Evolutionary conservation across 306 rosid genomes (phyloP).

Genomic region (Alnus glutinosa): DNA sequence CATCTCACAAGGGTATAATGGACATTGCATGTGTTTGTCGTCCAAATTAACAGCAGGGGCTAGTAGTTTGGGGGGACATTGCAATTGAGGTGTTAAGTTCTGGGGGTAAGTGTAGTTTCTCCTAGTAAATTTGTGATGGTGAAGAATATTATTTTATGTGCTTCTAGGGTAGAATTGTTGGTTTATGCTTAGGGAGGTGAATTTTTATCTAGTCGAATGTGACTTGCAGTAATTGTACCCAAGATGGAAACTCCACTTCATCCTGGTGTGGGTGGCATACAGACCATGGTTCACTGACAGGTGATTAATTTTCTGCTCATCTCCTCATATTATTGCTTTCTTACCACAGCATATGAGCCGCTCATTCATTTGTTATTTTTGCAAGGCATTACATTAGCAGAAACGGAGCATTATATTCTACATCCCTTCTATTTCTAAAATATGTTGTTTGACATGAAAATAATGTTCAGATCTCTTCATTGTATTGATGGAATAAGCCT

Average conservation of each 20-base stretch:
- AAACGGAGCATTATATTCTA: neutral
- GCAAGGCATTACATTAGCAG: neutral
- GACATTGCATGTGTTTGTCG: too few relatives aligned
- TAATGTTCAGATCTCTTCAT: conserved; percentile 3
- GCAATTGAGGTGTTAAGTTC: too few relatives aligned
- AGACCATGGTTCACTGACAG: conserved; percentile 97
- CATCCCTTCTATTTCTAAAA: neutral
- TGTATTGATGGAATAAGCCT: conserved; percentile 17
- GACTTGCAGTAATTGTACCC: conserved; percentile 48
- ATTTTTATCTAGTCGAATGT: conserved; percentile 26
- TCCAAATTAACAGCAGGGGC: too few relatives aligned
- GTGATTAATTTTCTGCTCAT: conserved; percentile 34
- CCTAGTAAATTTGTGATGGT: too few relatives aligned
- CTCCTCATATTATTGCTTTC: neutral
- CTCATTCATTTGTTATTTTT: neutral
- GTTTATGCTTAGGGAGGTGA: conserved; percentile 17
- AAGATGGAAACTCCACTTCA: conserved; percentile 54
- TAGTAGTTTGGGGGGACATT: too few relatives aligned
- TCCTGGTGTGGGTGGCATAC: conserved; percentile 99
- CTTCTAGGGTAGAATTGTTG: conserved; percentile 10
- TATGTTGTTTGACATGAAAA: conserved; percentile 2
- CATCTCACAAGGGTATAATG: too few relatives aligned
- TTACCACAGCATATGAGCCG: neutral
- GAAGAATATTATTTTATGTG: conserved; percentile 9
- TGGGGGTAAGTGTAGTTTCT: too few relatives aligned